A percentile compares a stretch with the other conserved stretches of the same genome.
Evolutionary conservation across 129 eudicot genomes (phyloP).

Genomic region (Arctium minus): DNA sequence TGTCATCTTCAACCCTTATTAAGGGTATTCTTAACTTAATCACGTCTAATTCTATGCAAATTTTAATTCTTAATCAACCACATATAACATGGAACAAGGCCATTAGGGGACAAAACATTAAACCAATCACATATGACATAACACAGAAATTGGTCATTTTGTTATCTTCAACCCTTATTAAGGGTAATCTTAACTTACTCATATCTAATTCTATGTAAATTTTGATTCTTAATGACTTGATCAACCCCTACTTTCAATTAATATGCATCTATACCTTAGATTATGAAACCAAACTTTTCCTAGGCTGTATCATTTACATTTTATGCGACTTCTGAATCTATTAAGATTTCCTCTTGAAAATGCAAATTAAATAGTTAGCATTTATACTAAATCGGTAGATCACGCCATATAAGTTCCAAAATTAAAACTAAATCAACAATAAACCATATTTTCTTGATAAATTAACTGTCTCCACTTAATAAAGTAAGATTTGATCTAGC

Average conservation of each 20-base stretch:
- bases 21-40: neutral
- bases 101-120: neutral
- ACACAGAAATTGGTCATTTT: neutral
- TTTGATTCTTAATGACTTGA: neutral
- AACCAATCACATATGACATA: neutral
- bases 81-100: neutral
- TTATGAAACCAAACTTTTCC: neutral
- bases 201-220: neutral
- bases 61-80: neutral
- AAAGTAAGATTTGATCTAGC: neutral
- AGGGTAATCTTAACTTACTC: neutral
- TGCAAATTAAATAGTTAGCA: neutral
- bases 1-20: neutral
- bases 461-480: neutral
- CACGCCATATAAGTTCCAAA: neutral
- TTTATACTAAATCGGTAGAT: conserved; percentile 1
- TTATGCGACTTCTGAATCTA: neutral
- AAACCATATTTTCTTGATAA: neutral
- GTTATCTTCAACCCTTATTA: neutral
- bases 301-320: neutral
- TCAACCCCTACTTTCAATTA: neutral
- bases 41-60: neutral
- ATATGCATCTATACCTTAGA: neutral
- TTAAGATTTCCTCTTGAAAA: neutral
- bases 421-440: neutral